Evolutionary conservation across 208 protist genomes (phyloP).

Genomic region (Crithidia brevicula): DNA sequence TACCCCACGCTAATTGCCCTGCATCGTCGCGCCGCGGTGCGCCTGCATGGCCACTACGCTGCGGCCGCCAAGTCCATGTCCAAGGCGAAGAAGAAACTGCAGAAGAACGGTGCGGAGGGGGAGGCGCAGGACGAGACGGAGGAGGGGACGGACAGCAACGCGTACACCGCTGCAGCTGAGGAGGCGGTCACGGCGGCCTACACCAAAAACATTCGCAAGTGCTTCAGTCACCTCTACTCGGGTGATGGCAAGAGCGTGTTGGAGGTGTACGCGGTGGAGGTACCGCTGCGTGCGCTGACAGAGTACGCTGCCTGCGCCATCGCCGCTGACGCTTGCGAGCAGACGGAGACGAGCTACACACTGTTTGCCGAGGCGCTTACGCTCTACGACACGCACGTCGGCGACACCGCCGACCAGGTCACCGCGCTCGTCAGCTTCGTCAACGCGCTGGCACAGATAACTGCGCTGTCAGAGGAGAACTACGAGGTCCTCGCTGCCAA

Average conservation of each 20-base stretch:
- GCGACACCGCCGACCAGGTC: constrained; percentile 85
- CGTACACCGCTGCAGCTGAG: not conserved
- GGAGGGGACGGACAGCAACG: not conserved
- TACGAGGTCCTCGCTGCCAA: constrained; percentile 94
- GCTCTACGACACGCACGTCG: constrained; percentile 95
- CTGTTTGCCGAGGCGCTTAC: constrained; percentile 90
- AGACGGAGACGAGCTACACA: constrained; percentile 88
- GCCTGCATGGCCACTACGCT: constrained; percentile 29
- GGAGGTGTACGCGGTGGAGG: constrained; percentile 58
- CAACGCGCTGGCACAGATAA: constrained; percentile 52
- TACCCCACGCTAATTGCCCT: constrained; percentile 87
- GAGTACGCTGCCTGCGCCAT: constrained; percentile 87
- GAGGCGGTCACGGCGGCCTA: constrained; percentile 2
- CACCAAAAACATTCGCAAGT: constrained; percentile 37
- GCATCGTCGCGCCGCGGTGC: constrained; percentile 73
- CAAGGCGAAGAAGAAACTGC: not conserved
- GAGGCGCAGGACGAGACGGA: not conserved
- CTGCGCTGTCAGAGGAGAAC: constrained; percentile 79
- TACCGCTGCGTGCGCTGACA: constrained; percentile 63
- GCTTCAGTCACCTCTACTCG: constrained; percentile 54
- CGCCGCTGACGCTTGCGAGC: constrained; percentile 78
- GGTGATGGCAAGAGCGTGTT: constrained; percentile 84
- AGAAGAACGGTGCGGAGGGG: constrained; percentile 5
- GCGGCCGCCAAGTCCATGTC: not conserved
- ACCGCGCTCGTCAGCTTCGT: constrained; percentile 81